Evolutionary conservation across 2,329 filamentous ascomycete genomes (phyloP), one percentile per base, ranked within the genome.

Genomic region (Colletotrichum neosansevieriae): DNA sequence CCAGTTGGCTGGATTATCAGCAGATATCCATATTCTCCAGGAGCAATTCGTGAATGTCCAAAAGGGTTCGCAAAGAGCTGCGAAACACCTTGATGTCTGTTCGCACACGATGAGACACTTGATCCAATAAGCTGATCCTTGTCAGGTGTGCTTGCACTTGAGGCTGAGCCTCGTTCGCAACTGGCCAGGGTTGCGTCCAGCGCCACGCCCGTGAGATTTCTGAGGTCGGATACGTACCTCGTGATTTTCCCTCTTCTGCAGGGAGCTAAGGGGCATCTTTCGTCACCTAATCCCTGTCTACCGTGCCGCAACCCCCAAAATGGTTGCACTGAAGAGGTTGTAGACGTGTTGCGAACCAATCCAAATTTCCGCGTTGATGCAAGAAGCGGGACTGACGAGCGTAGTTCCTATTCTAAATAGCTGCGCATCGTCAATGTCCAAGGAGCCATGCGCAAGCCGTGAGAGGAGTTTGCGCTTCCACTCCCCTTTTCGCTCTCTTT

Each of bases 391-490:
- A 67, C 13, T 32, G 59, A 57, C 24, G 24, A 34, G 15, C 44
- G 42, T n/a, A 36, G 24, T 36, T 36, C 34, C 49, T 12, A 32
- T 40, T 47, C 21, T n/a, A 38, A 4, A 45, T 42, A 49, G 47
- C 50, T 42, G 58, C 49, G 51, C 59, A 57, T 44, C 51, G 29
- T 29, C 50, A 36, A 42, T 44, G 19, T 17, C 44, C 10, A 29
- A 13, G 40, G 38, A 53, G 60, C 60, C 36, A 65, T 67, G 60
- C 45, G 32, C 47, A 58, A 36, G 19, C 38, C 32, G 29, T 58
- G 32, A 68, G 40, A 64, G 58, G 60, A 68, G 40, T 49, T 45
- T 53, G 65, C 60, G 36, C 36, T 15, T 61, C 44, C 38, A 47
- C 45, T 29, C 50, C 53, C 36, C 47, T 58, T 44, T 21, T 34